Base-by-base conservation (phyloP, 768 basidiomycete species). In the Mycena vulgaris region DNA sequence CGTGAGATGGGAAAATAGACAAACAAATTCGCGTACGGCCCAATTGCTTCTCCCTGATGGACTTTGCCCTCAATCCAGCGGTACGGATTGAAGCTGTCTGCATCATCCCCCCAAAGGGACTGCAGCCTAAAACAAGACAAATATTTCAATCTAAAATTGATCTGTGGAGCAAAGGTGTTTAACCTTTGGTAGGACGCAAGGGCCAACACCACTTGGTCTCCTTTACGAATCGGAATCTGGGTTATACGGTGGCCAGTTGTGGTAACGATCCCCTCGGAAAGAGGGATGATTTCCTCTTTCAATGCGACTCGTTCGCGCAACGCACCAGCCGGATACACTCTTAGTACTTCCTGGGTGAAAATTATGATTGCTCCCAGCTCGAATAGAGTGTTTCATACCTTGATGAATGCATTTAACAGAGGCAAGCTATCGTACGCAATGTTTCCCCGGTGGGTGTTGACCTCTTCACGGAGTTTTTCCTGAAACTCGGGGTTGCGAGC, bases 401-500 rank as follows among this genome's bases (percentile, higher is more conserved):
- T 60, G 16, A 60, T 60, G 31, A 60, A 60, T 19, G 58, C 58
- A 60, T 60, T 60, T 16, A 60, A 47, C 28, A 60, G 58, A 11
- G 58, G 58, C 39, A 60, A 30, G 58, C 30, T 60, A 31, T 60
- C 58, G 23, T 45, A 47, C 28, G 10, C 45, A 27, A 61, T 35
- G 35, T 27, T 37, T 13, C 60, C 60, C 5, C 37, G 60, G 48
- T 7, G 11, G 31, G 48, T 9, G 25, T 30, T 37, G 23, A 62
- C 17, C 48, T 62, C 60, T 21, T 48, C 60, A 27, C 47, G 60
- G 19, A 62, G 33, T 51, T 62, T 62, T 30, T 49, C 14, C 25
- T 62, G 60, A 25, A 62, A 62, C 30, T 62, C 60, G 33, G 47
- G 60, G 48, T 62, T 31, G 45, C 60, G 45, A 33, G 27, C 60